Conservation (phyloP, 2,329 filamentous ascomycete species). For the Cercospora citrullina region DNA sequence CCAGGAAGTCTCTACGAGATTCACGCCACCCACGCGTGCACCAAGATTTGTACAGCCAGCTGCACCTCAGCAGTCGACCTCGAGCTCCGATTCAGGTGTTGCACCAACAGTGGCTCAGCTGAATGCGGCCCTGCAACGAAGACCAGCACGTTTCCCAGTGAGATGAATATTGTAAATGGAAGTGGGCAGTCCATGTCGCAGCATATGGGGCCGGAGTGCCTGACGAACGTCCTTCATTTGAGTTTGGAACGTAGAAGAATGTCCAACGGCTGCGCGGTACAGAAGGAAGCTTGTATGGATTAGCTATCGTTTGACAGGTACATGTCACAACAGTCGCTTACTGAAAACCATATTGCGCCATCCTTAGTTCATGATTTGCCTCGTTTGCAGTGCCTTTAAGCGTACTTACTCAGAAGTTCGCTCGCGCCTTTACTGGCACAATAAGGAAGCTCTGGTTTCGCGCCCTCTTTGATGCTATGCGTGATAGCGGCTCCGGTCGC, state of each 20-base stretch:
- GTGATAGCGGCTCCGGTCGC: background rate
- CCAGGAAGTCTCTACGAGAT: no score
- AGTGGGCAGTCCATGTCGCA: background rate
- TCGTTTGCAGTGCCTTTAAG: background rate
- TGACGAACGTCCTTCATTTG: background rate
- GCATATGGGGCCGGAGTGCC: background rate
- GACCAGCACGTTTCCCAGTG: background rate
- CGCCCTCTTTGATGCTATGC: background rate
- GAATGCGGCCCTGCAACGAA: background rate
- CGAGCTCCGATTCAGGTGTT: background rate
- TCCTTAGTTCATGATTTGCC: background rate
- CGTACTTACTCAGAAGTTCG: background rate
- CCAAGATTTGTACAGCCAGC: background rate
- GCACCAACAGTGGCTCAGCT: background rate
- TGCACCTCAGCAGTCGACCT: background rate
- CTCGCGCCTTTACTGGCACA: background rate
- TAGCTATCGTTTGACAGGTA: background rate
- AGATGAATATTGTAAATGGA: background rate
- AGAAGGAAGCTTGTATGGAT: background rate
- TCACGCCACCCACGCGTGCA: background rate
- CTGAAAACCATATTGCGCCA: background rate
- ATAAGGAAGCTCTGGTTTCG: background rate
- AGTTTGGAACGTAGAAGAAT: background rate
- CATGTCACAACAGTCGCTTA: background rate
- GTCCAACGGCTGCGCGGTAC: background rate